These are phyloP conservation scores for Hyaloperonospora brassicae DNA, from an alignment of 352 stramenopile species.

Conservation along the genomic window DNA sequence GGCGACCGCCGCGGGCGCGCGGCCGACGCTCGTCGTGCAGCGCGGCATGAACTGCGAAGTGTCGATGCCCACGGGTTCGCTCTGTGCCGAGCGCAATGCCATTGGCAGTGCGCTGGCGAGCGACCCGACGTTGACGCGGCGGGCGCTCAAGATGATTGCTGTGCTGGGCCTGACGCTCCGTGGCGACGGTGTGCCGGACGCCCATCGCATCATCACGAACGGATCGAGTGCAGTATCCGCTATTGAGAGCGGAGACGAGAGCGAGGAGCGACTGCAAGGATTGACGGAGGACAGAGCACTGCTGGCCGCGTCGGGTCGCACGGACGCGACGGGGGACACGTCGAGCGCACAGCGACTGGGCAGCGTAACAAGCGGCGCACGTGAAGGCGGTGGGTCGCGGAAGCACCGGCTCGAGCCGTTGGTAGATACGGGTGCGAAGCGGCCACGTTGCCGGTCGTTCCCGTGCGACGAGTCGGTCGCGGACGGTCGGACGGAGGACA, in stretches of 20 bases:
- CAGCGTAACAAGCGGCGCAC: conserved; percentile 3
- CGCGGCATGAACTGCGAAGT: conserved; percentile 99
- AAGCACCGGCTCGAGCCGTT: too few relatives aligned
- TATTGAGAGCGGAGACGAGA: neutral
- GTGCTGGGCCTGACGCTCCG: conserved; percentile 86
- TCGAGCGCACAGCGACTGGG: neutral
- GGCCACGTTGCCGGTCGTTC: conserved; percentile 54
- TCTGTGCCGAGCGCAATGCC: conserved; percentile 96
- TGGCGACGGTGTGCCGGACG: conserved; percentile 12
- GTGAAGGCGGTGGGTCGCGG: conserved; percentile 10
- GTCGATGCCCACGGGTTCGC: conserved; percentile 91
- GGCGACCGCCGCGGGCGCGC: conserved; percentile 36
- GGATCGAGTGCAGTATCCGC: conserved; percentile 3
- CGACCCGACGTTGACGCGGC: conserved; percentile 88
- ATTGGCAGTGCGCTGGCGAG: conserved; percentile 95
- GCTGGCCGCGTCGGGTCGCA: neutral
- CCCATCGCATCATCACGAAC: neutral
- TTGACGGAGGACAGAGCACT: too few relatives aligned
- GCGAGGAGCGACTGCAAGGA: neutral
- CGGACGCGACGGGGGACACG: neutral
- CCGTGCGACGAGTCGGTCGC: conserved; percentile 64
- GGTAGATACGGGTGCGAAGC: conserved; percentile 32
- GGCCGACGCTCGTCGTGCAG: conserved; percentile 65
- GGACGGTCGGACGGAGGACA: conserved; percentile 31
- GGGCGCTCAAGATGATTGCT: conserved; percentile 92